Evolutionary conservation across 768 basidiomycete genomes (phyloP).

Genomic region (Neoboletus brunneissimus): DNA sequence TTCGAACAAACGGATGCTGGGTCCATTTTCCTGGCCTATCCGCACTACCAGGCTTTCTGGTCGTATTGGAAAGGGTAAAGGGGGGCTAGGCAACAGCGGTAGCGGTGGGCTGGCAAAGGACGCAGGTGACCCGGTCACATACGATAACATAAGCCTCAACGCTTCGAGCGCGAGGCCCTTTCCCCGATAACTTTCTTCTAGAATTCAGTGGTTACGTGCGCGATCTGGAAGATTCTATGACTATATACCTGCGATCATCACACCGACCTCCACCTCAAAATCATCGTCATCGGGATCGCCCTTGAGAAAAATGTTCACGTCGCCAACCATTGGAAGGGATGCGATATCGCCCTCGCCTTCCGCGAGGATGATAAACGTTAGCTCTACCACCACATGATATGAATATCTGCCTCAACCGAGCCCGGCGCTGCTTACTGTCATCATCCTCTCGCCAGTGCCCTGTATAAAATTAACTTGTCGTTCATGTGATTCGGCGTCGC

Average conservation of each 20-base stretch:
- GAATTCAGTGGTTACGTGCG: neutral
- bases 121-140: conserved; percentile 50
- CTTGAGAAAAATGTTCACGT: conserved; percentile 88
- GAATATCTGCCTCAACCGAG: neutral
- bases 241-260: conserved; percentile 82
- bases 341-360: conserved; percentile 26
- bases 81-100: conserved; percentile 23
- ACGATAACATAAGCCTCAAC: conserved; percentile 64
- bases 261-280: conserved; percentile 79
- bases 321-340: conserved; percentile 76
- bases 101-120: conserved; percentile 11
- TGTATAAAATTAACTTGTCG: conserved; percentile 28
- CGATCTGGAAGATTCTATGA: neutral
- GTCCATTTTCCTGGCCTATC: conserved; percentile 64
- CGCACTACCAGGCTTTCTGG: conserved; percentile 58
- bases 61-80: conserved; percentile 43
- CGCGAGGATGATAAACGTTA: conserved; percentile 87
- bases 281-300: conserved; percentile 42
- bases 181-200: conserved; percentile 67
- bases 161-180: conserved; percentile 64
- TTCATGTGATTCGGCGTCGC: neutral
- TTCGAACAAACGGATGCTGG: conserved; percentile 72
- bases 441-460: conserved; percentile 84
- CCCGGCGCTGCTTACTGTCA: conserved; percentile 52
- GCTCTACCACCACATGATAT: conserved; percentile 43